Conservation (phyloP, 2,329 filamentous ascomycete species). For the Talaromyces pinophilus region DNA sequence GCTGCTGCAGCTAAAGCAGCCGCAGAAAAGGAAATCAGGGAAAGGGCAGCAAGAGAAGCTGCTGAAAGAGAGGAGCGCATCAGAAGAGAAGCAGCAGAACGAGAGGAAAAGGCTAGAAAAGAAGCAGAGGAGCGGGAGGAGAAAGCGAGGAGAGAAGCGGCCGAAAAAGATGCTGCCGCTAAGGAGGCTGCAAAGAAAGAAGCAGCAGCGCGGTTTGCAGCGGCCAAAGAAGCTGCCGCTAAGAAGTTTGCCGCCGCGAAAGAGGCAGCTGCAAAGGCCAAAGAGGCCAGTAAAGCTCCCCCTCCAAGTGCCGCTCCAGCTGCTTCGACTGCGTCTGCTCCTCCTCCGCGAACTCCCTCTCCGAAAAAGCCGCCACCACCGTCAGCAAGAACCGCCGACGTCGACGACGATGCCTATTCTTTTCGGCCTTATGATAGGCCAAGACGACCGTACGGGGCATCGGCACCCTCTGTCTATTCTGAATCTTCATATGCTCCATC, state of each 20-base stretch:
- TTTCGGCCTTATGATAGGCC: constrained; percentile 76
- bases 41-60: constrained; percentile 22
- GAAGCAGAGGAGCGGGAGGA: constrained; percentile 40
- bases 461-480: constrained; percentile 72
- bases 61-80: constrained; percentile 27
- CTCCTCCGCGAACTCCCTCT: constrained; percentile 39
- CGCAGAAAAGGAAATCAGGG: constrained; percentile 27
- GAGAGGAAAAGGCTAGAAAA: constrained; percentile 34
- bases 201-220: constrained; percentile 29
- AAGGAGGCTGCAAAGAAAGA: constrained; percentile 33
- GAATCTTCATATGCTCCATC: constrained; percentile 86
- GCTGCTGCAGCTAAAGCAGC: constrained; percentile 32
- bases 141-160: constrained; percentile 31
- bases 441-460: constrained; percentile 60
- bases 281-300: constrained; percentile 34
- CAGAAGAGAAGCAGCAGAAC: constrained; percentile 36
- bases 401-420: constrained; percentile 68
- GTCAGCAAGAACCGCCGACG: constrained; percentile 45
- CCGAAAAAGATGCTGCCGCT: constrained; percentile 31
- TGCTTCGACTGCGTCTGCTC: constrained; percentile 24
- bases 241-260: constrained; percentile 43
- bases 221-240: constrained; percentile 30
- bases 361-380: constrained; percentile 40
- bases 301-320: constrained; percentile 25
- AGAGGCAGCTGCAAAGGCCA: constrained; percentile 25